These are phyloP conservation scores for Otatea glauca DNA, from an alignment of 176 grass and related monocot genomes.

Conservation along the genomic window DNA sequence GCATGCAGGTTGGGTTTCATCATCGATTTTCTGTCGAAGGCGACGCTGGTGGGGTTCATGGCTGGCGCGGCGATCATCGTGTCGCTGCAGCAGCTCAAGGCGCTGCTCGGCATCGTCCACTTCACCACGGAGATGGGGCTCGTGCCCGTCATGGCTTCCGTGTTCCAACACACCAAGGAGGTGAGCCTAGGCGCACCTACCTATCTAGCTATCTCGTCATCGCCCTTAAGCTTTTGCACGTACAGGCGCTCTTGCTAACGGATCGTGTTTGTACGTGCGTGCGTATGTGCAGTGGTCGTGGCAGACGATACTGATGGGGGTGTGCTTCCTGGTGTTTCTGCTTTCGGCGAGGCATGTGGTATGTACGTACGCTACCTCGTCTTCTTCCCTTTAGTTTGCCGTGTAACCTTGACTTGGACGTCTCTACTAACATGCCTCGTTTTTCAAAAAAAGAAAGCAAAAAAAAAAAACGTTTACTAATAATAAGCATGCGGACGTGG, in stretches of 20 bases:
- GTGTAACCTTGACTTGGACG: neutral
- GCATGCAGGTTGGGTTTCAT: conserved; percentile 72
- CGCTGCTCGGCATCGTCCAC: conserved; percentile 82
- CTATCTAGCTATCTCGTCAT: too few relatives aligned
- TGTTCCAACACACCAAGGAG: conserved; percentile 73
- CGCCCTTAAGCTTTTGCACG: neutral
- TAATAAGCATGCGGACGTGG: neutral
- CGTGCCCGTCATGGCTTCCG: conserved; percentile 86
- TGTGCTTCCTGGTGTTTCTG: conserved; percentile 69
- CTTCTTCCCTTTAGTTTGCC: neutral
- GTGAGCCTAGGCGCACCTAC: neutral
- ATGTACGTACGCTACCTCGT: conserved; percentile 47
- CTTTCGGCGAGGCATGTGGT: conserved; percentile 74
- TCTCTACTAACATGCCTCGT: neutral
- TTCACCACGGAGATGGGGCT: conserved; percentile 91
- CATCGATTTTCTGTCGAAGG: conserved; percentile 93
- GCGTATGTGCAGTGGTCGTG: conserved; percentile 83
- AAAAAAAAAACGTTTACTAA: neutral
- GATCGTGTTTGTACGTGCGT: neutral
- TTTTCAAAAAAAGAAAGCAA: neutral
- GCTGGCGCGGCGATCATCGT: conserved; percentile 94
- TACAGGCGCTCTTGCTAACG: neutral
- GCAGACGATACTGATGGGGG: conserved; percentile 87
- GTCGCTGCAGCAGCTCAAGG: conserved; percentile 92
- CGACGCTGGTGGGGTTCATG: conserved; percentile 97